Evolutionary conservation across 1,284 basidiomycete genomes (phyloP), one percentile per base, ranked within the genome.

Genomic region (Cryptococcus jaspeensis): DNA sequence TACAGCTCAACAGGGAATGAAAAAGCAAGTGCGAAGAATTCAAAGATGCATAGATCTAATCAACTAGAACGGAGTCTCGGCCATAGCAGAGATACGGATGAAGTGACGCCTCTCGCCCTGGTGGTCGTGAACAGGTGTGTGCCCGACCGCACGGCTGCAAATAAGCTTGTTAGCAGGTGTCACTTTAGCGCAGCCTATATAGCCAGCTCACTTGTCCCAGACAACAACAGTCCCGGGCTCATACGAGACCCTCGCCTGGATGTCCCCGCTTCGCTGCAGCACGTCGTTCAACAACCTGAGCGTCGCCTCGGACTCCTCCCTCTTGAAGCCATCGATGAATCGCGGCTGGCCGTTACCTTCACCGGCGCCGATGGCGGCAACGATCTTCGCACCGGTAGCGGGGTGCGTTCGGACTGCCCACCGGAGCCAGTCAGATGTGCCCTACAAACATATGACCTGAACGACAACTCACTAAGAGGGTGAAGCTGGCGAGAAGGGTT

Each of bases 291-390:
- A 72, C 78, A 84, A 84, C 55, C 81, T 80, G 60, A 85, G 76
- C 20, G 85, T 76, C 59, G 80, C 80, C 46, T 86, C 84, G 7
- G 82, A 84, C 65, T 87, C 86, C 63, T 86, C 84, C 25, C 80
- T 65, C 73, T 84, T 85, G 74, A 81, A 84, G 1, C 86, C 85
- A 32, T 85, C 83, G 63, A 87, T 87, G n/a, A n/a, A n/a, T n/a
- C n/a, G n/a, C n/a, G n/a, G n/a, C n/a, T n/a, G n/a, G 58, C 78
- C 78, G 28, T 79, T 74, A 11, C 81, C 82, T 75, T 86, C 87
- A 36, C 81, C 82, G 5, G 43, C 52, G 18, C 86, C 85, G 71
- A 87, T 79, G 69, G 84, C 86, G 20, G 87, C 77, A n/a, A n/a
- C n/a, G 0, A 84, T 83, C 70, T 87, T 85, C 70, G 86, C 83